Evolutionary conservation across 257 asterid species (phyloP).

Genomic region (Solanum clarkiae): DNA sequence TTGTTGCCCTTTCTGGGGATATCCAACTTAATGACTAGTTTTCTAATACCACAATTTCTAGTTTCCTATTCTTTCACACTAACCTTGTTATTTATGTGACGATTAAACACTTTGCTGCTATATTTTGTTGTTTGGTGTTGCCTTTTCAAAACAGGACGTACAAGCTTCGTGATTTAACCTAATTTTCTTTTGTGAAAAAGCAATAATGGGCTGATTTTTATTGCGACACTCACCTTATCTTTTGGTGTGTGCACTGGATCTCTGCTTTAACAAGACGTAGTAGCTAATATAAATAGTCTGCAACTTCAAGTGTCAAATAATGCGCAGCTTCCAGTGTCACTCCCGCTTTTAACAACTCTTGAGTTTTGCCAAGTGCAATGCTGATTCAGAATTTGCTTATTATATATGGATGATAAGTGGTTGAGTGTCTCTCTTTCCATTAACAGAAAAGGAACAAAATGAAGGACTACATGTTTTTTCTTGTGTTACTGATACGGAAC

Average conservation of each 20-base stretch:
- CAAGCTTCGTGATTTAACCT: background rate
- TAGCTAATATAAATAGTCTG: background rate
- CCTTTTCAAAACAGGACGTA: background rate
- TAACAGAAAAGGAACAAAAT: background rate
- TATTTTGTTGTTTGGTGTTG: background rate
- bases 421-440: background rate
- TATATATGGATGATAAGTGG: background rate
- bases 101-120: background rate
- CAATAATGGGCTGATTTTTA: background rate
- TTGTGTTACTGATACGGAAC: background rate
- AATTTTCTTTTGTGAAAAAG: background rate
- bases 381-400: background rate
- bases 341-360: background rate
- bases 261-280: background rate
- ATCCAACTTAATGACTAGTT: background rate
- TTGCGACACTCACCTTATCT: background rate
- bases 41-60: background rate
- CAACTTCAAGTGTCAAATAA: background rate
- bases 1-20: too few species aligned
- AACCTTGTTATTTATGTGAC: background rate
- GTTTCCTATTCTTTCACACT: background rate
- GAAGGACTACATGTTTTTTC: background rate
- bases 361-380: background rate
- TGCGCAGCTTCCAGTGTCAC: background rate
- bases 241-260: background rate